Percentiles rank a stretch among this genome's conserved stretches.
These are phyloP conservation scores for Chloromonas sp. DNA, from an alignment of 163 green algal species.

Conservation along the genomic window DNA sequence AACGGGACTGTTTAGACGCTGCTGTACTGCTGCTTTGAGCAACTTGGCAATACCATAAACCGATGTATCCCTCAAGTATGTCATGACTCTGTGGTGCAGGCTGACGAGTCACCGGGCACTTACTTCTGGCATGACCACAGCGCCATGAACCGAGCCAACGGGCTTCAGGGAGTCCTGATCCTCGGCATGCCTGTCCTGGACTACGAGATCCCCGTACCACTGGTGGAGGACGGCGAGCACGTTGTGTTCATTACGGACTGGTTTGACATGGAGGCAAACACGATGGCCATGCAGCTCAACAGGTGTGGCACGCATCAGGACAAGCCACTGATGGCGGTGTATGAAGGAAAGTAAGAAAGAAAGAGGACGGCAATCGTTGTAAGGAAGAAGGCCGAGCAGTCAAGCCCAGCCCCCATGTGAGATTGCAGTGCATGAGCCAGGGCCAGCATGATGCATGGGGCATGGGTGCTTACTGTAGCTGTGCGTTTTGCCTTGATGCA, in stretches of 20 bases:
- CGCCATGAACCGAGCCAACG: constrained; percentile 32
- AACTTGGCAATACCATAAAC: too few relatives aligned
- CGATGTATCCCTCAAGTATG: too few relatives aligned
- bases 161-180: constrained; percentile 44
- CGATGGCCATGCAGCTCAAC: constrained; percentile 41
- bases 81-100: background rate
- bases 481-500: constrained; percentile 4
- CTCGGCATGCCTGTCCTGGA: constrained; percentile 17
- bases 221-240: constrained; percentile 24
- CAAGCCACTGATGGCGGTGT: too few relatives aligned
- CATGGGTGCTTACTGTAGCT: background rate
- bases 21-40: too few relatives aligned
- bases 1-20: too few relatives aligned
- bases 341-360: too few relatives aligned
- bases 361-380: too few relatives aligned
- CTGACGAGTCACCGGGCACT: constrained; percentile 36
- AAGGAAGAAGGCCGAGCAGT: too few relatives aligned
- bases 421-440: too few relatives aligned
- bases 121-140: constrained; percentile 59
- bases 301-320: constrained; percentile 12
- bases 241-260: constrained; percentile 41
- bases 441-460: too few relatives aligned
- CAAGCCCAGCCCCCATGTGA: too few relatives aligned
- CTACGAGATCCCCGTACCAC: constrained; percentile 8
- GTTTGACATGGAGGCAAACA: constrained; percentile 27